These are phyloP conservation scores for Saccharomyces hybrid DNA, from an alignment of 1,139 yeast species.

Conservation along the genomic window DNA sequence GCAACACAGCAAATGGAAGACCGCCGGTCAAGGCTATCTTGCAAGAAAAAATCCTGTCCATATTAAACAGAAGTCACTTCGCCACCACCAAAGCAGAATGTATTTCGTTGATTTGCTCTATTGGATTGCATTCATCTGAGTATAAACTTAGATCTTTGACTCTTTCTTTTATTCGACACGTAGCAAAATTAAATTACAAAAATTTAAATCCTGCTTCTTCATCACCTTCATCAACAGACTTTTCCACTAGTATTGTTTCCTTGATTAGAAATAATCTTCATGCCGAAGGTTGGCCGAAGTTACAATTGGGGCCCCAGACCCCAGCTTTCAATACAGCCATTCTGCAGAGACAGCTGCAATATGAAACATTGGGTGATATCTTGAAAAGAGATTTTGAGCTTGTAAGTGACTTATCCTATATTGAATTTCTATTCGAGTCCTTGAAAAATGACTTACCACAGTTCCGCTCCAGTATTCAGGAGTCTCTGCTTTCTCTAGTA, in stretches of 20 bases:
- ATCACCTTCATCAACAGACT: conserved; percentile 22
- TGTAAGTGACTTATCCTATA: conserved; percentile 43
- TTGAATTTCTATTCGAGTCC: conserved; percentile 69
- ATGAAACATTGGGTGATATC: conserved; percentile 70
- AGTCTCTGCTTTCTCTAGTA: conserved; percentile 56
- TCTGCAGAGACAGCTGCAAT: conserved; percentile 52
- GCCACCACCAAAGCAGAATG: conserved; percentile 38
- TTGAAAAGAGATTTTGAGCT: conserved; percentile 45
- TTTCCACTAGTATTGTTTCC: conserved; percentile 41
- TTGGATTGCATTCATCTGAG: conserved; percentile 52
- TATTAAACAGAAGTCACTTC: conserved; percentile 45
- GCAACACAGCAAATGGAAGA: conserved; percentile 34
- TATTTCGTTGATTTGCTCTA: conserved; percentile 41
- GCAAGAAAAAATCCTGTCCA: conserved; percentile 51
- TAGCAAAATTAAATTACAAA: conserved; percentile 30
- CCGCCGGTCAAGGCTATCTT: conserved; percentile 50
- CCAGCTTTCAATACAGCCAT: conserved; percentile 28
- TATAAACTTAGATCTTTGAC: conserved; percentile 37
- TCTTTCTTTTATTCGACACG: conserved; percentile 56
- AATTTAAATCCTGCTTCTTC: conserved; percentile 20
- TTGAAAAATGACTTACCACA: conserved; percentile 58
- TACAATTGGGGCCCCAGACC: conserved; percentile 32
- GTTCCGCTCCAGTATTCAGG: conserved; percentile 63
- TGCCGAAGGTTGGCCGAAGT: conserved; percentile 54
- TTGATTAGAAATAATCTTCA: conserved; percentile 46